Evolutionary conservation across 441 rosid species (phyloP).

Genomic region (Theobroma grandiflorum): DNA sequence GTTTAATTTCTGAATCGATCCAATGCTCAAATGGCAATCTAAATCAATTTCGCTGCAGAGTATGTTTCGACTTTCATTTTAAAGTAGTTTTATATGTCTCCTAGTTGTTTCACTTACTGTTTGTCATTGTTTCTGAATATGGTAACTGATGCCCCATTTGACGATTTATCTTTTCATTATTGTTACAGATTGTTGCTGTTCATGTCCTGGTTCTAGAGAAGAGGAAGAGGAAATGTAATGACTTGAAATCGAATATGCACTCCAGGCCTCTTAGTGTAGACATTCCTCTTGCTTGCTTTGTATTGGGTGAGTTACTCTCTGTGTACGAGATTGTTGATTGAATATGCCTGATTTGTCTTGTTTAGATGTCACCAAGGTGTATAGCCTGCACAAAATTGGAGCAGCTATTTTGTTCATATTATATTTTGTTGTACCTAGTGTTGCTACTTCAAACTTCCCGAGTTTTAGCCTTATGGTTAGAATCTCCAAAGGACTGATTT

Average conservation of each 20-base stretch:
- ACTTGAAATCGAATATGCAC: conserved; percentile 35
- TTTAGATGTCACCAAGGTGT: conserved; percentile 7
- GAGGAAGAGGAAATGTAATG: conserved; percentile 31
- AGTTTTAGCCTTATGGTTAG: conserved; percentile 8
- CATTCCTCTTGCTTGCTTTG: conserved; percentile 82
- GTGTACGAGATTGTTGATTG: neutral
- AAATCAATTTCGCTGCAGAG: conserved; percentile 67
- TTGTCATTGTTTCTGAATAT: neutral
- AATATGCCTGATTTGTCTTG: neutral
- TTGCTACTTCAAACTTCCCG: conserved; percentile 13
- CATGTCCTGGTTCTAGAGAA: conserved; percentile 68
- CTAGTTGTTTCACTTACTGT: neutral
- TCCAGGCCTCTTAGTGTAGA: conserved; percentile 45
- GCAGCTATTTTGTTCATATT: neutral
- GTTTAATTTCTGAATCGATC: conserved; percentile 52
- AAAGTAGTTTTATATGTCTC: conserved; percentile 14
- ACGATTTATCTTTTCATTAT: conserved; percentile 28
- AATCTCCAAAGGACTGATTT: neutral
- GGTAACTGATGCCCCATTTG: neutral
- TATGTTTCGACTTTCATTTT: conserved; percentile 38
- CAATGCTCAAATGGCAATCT: conserved; percentile 40
- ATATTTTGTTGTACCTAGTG: neutral
- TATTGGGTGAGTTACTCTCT: conserved; percentile 65
- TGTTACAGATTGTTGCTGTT: conserved; percentile 68
- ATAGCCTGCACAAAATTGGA: neutral